Conservation (phyloP, 345 rosid genomes). For the Xanthoceras sorbifolium region DNA sequence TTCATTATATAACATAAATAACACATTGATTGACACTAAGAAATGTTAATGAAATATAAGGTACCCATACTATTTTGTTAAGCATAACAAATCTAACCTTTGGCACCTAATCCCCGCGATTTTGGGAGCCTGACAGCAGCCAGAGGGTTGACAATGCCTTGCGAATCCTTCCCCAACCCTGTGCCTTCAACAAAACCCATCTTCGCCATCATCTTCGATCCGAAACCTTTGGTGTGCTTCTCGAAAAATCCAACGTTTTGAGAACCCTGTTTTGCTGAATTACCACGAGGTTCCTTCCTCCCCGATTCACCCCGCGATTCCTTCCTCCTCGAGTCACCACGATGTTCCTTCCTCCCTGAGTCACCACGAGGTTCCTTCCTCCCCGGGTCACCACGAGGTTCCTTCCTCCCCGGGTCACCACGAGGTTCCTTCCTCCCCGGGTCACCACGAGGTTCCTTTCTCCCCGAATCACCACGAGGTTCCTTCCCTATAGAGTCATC, state of each 20-base stretch:
- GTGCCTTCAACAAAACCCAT: constrained; percentile 91
- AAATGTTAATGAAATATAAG: constrained; percentile 2
- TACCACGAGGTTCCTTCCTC: constrained; percentile 4
- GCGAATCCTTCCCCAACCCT: constrained; percentile 77
- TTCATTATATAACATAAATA: not conserved
- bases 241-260: constrained; percentile 69
- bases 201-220: constrained; percentile 87
- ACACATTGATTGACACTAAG: not conserved
- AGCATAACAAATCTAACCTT: constrained; percentile 25
- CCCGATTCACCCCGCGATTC: not conserved
- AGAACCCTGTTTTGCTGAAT: constrained; percentile 30
- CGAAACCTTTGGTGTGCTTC: constrained; percentile 85
- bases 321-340: constrained; percentile 26
- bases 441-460: constrained; percentile 25
- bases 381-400: constrained; percentile 16
- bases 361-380: constrained; percentile 12
- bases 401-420: not conserved
- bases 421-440: constrained; percentile 12
- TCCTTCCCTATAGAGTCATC: constrained; percentile 26
- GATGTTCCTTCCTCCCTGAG: not conserved
- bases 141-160: constrained; percentile 73
- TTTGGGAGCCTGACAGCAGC: constrained; percentile 59
- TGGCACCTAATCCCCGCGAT: constrained; percentile 77
- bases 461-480: not conserved
- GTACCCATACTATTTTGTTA: not conserved